Percentiles rank a stretch among this genome's conserved stretches.
These are phyloP conservation scores for Xylaria sp. DNA, from an alignment of 2,329 filamentous ascomycete genomes.

Conservation along the genomic window DNA sequence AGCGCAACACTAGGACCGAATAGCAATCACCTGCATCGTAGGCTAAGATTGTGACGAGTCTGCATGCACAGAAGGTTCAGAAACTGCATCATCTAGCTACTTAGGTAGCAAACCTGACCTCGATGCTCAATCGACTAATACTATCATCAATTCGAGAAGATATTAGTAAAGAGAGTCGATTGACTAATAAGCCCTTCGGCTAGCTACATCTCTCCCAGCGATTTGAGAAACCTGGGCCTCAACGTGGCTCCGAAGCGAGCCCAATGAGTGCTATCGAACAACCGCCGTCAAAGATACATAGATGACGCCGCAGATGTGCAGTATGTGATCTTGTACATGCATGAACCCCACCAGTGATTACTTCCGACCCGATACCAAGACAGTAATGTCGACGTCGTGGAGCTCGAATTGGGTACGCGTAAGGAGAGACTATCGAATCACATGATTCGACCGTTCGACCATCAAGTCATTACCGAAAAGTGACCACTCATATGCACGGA, in stretches of 20 bases:
- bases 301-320: slow-evolving; percentile 27
- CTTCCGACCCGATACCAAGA: background rate
- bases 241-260: slow-evolving; percentile 36
- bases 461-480: background rate
- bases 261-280: slow-evolving; percentile 42
- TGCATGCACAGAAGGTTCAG: background rate
- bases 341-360: slow-evolving; percentile 10
- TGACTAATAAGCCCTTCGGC: slow-evolving; percentile 14
- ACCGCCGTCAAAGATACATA: slow-evolving; percentile 23
- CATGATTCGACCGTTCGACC: slow-evolving; percentile 1
- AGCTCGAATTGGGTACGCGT: background rate
- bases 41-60: slow-evolving; percentile 15
- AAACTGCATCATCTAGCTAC: background rate
- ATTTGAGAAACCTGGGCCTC: slow-evolving; percentile 3
- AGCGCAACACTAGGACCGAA: background rate
- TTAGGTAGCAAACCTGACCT: background rate
- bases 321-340: slow-evolving; percentile 14
- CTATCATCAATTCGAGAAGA: background rate
- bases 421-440: slow-evolving; percentile 12
- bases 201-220: background rate
- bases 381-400: background rate
- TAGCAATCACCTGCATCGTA: slow-evolving; percentile 16
- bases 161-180: background rate
- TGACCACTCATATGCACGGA: slow-evolving; percentile 7
- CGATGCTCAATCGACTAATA: background rate